Conservation (phyloP, 768 basidiomycete species). For the Rhizopogon rudus region DNA sequence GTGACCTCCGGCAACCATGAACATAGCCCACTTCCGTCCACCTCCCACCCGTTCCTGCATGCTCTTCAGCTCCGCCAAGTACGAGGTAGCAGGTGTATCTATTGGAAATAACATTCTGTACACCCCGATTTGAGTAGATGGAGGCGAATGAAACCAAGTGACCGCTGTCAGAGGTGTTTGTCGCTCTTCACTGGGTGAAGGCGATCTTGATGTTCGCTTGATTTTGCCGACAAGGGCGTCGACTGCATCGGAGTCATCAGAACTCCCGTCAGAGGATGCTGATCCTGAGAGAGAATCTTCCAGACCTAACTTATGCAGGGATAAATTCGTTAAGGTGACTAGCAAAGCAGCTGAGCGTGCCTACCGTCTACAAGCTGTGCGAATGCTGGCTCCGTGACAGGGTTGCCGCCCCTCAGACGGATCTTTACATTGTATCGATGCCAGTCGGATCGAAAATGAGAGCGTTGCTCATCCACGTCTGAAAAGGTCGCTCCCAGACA, state of each 20-base stretch:
- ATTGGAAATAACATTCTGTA: conserved; percentile 74
- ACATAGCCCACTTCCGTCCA: conserved; percentile 85
- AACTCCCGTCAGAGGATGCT: conserved; percentile 60
- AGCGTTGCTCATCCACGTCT: conserved; percentile 76
- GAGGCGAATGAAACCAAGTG: conserved; percentile 87
- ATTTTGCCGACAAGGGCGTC: conserved; percentile 61
- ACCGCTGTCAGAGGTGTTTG: conserved; percentile 59
- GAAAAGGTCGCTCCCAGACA: conserved; percentile 66
- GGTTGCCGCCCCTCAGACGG: conserved; percentile 55
- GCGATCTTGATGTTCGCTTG: conserved; percentile 40
- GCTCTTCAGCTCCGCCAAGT: conserved; percentile 57
- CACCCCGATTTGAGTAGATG: conserved; percentile 84
- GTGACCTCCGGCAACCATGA: conserved; percentile 97
- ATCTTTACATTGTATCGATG: conserved; percentile 96
- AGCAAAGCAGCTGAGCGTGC: conserved; percentile 8
- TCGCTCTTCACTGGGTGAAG: conserved; percentile 39
- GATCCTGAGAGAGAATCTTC: conserved; percentile 93
- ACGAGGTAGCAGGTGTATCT: conserved; percentile 32
- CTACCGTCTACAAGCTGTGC: conserved; percentile 76
- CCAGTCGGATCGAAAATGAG: conserved; percentile 94
- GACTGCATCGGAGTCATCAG: conserved; percentile 64
- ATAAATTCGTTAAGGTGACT: neutral
- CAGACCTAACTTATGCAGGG: conserved; percentile 38
- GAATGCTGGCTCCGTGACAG: conserved; percentile 70
- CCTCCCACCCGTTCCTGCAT: conserved; percentile 53